Evolutionary conservation across 805 yeast species (phyloP).

Genomic region (Kluyveromyces dobzhanskii): DNA sequence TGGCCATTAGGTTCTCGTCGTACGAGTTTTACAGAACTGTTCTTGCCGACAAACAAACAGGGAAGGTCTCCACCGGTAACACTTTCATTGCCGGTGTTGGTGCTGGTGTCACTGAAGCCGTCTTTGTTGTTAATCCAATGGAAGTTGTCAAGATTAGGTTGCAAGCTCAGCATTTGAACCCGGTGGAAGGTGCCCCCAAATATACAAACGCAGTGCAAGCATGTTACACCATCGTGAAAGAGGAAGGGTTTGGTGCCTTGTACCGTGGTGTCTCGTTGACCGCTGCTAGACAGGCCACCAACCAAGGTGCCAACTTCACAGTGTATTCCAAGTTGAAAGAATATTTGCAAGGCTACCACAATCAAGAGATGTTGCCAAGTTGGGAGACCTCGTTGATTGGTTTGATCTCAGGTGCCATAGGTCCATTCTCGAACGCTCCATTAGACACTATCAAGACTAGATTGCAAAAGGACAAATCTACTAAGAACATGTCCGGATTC

Average conservation of each 20-base stretch:
- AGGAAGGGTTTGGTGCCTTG: conserved; percentile 83
- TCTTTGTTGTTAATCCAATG: conserved; percentile 90
- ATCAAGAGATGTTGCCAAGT: conserved; percentile 58
- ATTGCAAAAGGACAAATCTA: conserved; percentile 81
- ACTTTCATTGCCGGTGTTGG: conserved; percentile 92
- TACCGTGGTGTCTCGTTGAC: conserved; percentile 94
- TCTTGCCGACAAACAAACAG: conserved; percentile 51
- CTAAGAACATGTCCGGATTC: conserved; percentile 59
- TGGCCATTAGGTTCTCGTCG: conserved; percentile 95
- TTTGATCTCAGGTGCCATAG: conserved; percentile 89
- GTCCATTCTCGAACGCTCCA: conserved; percentile 96
- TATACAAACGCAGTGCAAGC: conserved; percentile 93
- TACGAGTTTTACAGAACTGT: conserved; percentile 79
- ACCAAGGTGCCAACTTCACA: conserved; percentile 97
- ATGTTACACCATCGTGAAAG: conserved; percentile 69
- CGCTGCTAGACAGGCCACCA: conserved; percentile 95
- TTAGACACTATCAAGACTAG: conserved; percentile 95
- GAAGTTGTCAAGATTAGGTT: conserved; percentile 94
- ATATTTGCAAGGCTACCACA: conserved; percentile 53
- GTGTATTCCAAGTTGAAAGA: conserved; percentile 83
- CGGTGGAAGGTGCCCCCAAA: conserved; percentile 42
- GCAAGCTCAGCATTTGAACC: conserved; percentile 78
- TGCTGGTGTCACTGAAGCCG: conserved; percentile 96
- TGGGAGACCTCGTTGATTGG: conserved; percentile 95
- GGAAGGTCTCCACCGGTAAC: conserved; percentile 59